Conservation (phyloP, 179 eudicot genomes). For the Monotropa hypopitys region DNA sequence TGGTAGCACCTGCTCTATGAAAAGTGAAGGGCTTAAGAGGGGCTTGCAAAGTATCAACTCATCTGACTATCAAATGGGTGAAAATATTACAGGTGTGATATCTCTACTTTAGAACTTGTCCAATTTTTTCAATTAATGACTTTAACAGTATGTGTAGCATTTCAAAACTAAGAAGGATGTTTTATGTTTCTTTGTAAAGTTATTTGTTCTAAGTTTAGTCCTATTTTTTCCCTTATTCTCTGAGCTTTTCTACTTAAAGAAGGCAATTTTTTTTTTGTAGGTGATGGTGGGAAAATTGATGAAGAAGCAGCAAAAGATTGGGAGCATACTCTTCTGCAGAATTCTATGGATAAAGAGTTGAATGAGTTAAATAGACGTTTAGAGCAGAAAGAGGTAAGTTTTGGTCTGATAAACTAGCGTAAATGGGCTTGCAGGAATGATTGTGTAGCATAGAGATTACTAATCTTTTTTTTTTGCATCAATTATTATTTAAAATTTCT, state of each 20-base stretch:
- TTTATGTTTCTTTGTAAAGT: not conserved
- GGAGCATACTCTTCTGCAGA: conserved; percentile 92
- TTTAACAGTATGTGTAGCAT: not conserved
- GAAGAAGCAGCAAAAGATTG: conserved; percentile 94
- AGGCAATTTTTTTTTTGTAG: too few species aligned
- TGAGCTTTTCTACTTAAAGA: too few species aligned
- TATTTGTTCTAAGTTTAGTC: not conserved
- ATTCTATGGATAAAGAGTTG: conserved; percentile 88
- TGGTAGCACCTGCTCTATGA: conserved; percentile 33
- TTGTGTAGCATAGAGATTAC: not conserved
- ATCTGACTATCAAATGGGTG: conserved; percentile 74
- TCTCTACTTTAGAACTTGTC: conserved; percentile 11
- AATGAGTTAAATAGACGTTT: conserved; percentile 75
- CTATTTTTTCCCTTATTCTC: not conserved
- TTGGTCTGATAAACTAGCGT: not conserved
- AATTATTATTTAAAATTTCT: not conserved
- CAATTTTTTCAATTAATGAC: not conserved
- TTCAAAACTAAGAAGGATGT: not conserved
- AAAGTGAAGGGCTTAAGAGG: conserved; percentile 72
- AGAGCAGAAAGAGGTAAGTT: conserved; percentile 86
- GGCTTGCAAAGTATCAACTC: conserved; percentile 86
- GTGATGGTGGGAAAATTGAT: conserved; percentile 70
- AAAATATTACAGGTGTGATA: conserved; percentile 47
- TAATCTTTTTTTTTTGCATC: not conserved
- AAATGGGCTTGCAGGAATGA: not conserved